Evolutionary conservation across 2,329 filamentous ascomycete genomes (phyloP).

Genomic region (Tothia fuscella): DNA sequence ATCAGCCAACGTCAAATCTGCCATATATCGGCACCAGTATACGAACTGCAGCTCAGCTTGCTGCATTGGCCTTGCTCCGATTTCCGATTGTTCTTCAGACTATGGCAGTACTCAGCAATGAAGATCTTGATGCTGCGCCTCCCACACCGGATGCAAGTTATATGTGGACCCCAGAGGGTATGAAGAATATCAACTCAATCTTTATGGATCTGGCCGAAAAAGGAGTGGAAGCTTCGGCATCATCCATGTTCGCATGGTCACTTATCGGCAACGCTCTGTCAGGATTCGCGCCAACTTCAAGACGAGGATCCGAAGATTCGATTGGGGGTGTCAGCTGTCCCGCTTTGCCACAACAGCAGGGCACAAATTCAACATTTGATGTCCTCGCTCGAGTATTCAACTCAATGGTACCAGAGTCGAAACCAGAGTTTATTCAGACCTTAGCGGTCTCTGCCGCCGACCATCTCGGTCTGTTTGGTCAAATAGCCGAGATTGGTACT

Average conservation of each 20-base stretch:
- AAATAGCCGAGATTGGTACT: slow-evolving; percentile 4
- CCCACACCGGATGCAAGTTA: slow-evolving; percentile 40
- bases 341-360: too few relatives aligned
- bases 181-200: slow-evolving; percentile 63
- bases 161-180: slow-evolving; percentile 54
- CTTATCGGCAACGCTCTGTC: slow-evolving; percentile 37
- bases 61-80: slow-evolving; percentile 19
- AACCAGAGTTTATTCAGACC: too few relatives aligned
- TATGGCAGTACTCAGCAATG: slow-evolving; percentile 14
- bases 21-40: background rate
- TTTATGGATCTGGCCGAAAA: slow-evolving; percentile 48
- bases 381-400: too few relatives aligned
- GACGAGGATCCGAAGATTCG: slow-evolving; percentile 2
- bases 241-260: slow-evolving; percentile 71
- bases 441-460: too few relatives aligned
- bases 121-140: slow-evolving; percentile 19
- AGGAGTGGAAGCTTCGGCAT: slow-evolving; percentile 52
- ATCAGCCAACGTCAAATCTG: slow-evolving; percentile 29
- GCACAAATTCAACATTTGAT: too few relatives aligned
- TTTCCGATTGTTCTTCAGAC: slow-evolving; percentile 21
- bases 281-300: background rate
- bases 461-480: slow-evolving; percentile 2
- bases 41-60: slow-evolving; percentile 9
- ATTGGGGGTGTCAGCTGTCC: background rate
- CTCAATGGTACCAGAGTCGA: too few relatives aligned